phyloP scores from a whole-genome alignment of 1,284 basidiomycete species.

The Boletus mariae region DNA sequence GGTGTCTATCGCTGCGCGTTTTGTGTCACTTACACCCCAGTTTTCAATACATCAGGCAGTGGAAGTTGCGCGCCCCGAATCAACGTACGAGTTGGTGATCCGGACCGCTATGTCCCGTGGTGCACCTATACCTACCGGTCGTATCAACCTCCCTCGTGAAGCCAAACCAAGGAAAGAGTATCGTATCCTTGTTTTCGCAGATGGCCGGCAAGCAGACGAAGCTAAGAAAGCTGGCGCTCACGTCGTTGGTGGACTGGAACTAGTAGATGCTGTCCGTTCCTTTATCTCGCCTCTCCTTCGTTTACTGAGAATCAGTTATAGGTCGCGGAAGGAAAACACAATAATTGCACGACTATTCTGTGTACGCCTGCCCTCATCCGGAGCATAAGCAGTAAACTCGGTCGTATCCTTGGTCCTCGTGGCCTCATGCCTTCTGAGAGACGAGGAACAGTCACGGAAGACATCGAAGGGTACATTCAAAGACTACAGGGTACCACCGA shows the following conservation, averaged over 20 bases:
- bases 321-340: slow-evolving; percentile 64
- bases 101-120: slow-evolving; percentile 75
- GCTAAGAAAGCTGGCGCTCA: slow-evolving; percentile 81
- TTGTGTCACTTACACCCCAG: slow-evolving; percentile 2
- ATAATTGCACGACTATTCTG: slow-evolving; percentile 76
- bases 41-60: slow-evolving; percentile 52
- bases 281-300: slow-evolving; percentile 1
- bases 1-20: slow-evolving; percentile 26
- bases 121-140: slow-evolving; percentile 77
- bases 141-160: slow-evolving; percentile 67
- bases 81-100: slow-evolving; percentile 78
- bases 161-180: slow-evolving; percentile 70
- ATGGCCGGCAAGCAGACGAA: slow-evolving; percentile 72
- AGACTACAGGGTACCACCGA: slow-evolving; percentile 82
- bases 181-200: slow-evolving; percentile 84
- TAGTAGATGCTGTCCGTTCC: slow-evolving; percentile 70
- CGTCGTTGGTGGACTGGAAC: slow-evolving; percentile 81
- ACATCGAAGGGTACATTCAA: slow-evolving; percentile 77
- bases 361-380: slow-evolving; percentile 80
- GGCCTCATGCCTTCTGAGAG: slow-evolving; percentile 95
- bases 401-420: slow-evolving; percentile 87
- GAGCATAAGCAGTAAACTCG: slow-evolving; percentile 76
- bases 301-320: slow-evolving; percentile 28
- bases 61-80: slow-evolving; percentile 69
- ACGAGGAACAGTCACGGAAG: slow-evolving; percentile 90